phyloP scores from a whole-genome alignment of 2,329 filamentous ascomycete genomes.

The Xylaria sp. region DNA sequence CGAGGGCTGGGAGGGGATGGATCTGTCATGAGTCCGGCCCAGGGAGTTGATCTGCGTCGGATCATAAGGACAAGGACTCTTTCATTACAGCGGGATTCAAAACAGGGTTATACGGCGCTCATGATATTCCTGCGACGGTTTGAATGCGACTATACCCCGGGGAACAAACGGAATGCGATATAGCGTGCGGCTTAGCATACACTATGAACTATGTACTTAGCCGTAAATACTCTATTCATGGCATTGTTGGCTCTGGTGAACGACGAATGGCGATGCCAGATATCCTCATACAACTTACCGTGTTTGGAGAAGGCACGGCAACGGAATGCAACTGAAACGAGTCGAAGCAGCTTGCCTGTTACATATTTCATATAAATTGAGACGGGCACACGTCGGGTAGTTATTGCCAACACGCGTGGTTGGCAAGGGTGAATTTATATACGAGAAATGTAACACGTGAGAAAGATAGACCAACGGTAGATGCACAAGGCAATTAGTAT shows the following conservation, averaged over 20 bases:
- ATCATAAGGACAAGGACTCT: too few species aligned
- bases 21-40: conserved; percentile 37
- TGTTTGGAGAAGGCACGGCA: not conserved
- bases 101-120: not conserved
- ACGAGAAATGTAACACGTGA: not conserved
- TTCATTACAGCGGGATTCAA: not conserved
- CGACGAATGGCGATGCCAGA: conserved; percentile 2
- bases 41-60: not conserved
- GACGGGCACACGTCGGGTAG: not conserved
- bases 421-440: not conserved
- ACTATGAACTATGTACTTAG: not conserved
- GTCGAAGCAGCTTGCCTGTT: not conserved
- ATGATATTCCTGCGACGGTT: not conserved
- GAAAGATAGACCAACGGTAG: not conserved
- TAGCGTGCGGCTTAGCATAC: not conserved
- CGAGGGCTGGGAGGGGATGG: conserved; percentile 48
- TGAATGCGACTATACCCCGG: conserved; percentile 8
- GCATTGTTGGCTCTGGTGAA: not conserved
- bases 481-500: not conserved
- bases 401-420: not conserved
- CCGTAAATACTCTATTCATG: not conserved
- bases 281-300: conserved; percentile 4
- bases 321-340: not conserved
- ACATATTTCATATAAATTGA: not conserved
- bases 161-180: not conserved